Evolutionary conservation across 2,329 filamentous ascomycete genomes (phyloP), one percentile per base, ranked within the genome.

Genomic region (Aureobasidium sp.): DNA sequence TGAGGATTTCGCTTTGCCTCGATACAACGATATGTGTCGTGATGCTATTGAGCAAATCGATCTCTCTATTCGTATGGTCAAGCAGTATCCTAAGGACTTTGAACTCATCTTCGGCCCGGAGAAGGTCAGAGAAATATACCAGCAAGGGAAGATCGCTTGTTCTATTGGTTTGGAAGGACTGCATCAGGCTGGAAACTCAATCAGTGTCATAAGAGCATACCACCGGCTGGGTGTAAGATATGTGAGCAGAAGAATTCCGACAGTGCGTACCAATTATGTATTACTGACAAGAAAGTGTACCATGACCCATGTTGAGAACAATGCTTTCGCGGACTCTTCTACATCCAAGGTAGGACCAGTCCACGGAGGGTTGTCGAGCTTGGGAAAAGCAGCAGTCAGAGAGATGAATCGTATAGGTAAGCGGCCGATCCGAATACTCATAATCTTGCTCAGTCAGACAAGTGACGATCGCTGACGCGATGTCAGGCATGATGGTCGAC

Each of bases 101-200:
- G 9, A 65, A 66, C 57, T 72, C 20, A 69, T 69, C 12, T 67
- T 63, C 2, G 63, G 64, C 4, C 71, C 73, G 0, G 66, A 67
- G 5, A 69, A 71, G 26, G 70, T 74, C 1, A 67, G 68, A 36
- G 29, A 53, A 3, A 65, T 71, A 3, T 76, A 76, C 62, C 66
- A 67, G 24, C 44, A 62, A 1, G 73, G 73, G 1, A 69, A 66
- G 9, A 73, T 77, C 7, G 69, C 74, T 0, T 73, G 71, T 52
- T 74, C 75, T 66, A 70, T 76, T 48, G 75, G 75, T 0, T 71
- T 75, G 13, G 75, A 77, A 65, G 75, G 67, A 3, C 53, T 66
- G 7, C 75, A 76, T 61, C 72, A 74, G 65, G 66, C 73, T 1
- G 75, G 74, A 0, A 69, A 70, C 8, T 70, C 68, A 51, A 71